A percentile compares a stretch with the other conserved stretches of the same genome.
phyloP scores from a whole-genome alignment of 2,329 filamentous ascomycete species.

The Fusarium musae region DNA sequence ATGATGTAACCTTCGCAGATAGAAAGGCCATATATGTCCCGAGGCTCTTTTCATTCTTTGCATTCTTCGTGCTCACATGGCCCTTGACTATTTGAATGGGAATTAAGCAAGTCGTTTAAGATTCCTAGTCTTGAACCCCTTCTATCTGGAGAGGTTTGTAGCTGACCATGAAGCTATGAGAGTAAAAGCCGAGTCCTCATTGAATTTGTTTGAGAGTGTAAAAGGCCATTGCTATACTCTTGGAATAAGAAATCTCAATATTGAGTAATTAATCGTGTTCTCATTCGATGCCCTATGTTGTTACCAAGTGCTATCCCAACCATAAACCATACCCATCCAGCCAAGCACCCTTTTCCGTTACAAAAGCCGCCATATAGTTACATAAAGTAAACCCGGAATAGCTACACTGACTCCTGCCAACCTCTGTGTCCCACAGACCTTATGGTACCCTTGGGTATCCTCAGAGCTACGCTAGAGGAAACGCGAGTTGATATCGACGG shows the following conservation, averaged over 20 bases:
- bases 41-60: background rate
- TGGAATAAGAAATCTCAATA: background rate
- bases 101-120: no score
- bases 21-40: background rate
- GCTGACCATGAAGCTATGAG: background rate
- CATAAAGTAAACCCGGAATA: slow-evolving; percentile 1
- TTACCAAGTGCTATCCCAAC: slow-evolving; percentile 21
- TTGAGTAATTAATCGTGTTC: slow-evolving; percentile 23
- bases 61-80: no score
- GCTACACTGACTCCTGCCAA: background rate
- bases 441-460: background rate
- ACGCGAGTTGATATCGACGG: background rate
- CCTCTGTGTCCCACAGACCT: background rate
- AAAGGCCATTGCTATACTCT: no score
- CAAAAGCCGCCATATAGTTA: slow-evolving; percentile 11
- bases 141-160: no score
- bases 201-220: no score
- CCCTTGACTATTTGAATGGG: background rate
- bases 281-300: slow-evolving; percentile 24
- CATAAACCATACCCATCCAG: slow-evolving; percentile 11
- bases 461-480: background rate
- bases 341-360: slow-evolving; percentile 20
- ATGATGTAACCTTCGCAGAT: background rate
- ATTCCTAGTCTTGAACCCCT: no score
- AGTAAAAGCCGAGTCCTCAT: background rate